Evolutionary conservation across 2,329 filamentous ascomycete genomes (phyloP), one percentile per base, ranked within the genome.

Genomic region (Whalleya microplaca): DNA sequence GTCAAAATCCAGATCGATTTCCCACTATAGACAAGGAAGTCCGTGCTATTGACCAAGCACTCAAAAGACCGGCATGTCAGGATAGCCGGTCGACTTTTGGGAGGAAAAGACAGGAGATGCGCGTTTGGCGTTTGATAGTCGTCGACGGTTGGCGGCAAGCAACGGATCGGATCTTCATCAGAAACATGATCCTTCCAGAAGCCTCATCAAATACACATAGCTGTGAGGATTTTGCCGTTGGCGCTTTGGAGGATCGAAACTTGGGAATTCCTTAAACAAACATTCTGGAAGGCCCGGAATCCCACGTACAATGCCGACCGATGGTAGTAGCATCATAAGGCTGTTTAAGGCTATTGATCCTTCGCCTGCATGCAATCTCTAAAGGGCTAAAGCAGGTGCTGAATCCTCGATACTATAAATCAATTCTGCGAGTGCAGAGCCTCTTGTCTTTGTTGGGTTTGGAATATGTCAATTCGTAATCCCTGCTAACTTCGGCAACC

Each of bases 91-190:
- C 51, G 41, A 52, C 20, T 42, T 50, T 53, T 48, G 51, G 51
- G 57, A n/a, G 20, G 56, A 56, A 63, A 53, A 48, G 41, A 45
- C 57, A 55, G 53, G 58, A 55, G 43, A 21, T 44, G 42, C 19
- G n/a, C n/a, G n/a, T n/a, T n/a, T n/a, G 32, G 45, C 48, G 56
- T 63, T 61, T 61, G 61, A 63, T 61, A 49, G 54, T 41, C 60
- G 54, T 58, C 60, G 43, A 54, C 60, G 58, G 57, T 51, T 58
- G 52, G 51, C 48, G 32, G 32, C 16, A 45, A 51, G 46, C 41
- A 42, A 48, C 53, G 52, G 47, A 43, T 59, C 45, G 27, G 48
- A 52, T 37, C 32, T 37, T 37, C 32, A 37, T 37, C 10, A 37
- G 32, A 37, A 37, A 37, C 32, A 37, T 6, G 32, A 37, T 37